Evolutionary conservation across 1,284 basidiomycete genomes (phyloP).

Genomic region (Xerocomus nothofagi): DNA sequence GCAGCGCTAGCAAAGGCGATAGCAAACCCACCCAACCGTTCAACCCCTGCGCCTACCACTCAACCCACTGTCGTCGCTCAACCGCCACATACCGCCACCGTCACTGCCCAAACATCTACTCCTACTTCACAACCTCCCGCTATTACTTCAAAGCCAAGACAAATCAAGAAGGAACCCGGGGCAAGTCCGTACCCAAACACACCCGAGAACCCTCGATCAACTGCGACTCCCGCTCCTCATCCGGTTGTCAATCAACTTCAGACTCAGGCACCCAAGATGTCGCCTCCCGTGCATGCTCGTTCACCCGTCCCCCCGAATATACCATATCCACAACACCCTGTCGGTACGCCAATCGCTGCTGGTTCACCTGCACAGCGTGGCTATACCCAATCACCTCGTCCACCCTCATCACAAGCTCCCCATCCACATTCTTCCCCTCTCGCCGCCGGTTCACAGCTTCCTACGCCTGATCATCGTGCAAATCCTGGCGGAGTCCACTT

Average conservation of each 20-base stretch:
- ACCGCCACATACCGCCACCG: conserved; percentile 14
- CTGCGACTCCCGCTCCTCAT: conserved; percentile 33
- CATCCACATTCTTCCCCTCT: conserved; percentile 34
- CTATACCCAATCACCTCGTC: conserved; percentile 37
- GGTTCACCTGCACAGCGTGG: conserved; percentile 34
- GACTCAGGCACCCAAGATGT: conserved; percentile 26
- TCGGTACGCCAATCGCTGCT: conserved; percentile 20
- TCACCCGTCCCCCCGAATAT: conserved; percentile 27
- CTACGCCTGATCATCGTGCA: conserved; percentile 31
- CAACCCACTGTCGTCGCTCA: conserved; percentile 22
- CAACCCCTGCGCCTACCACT: conserved; percentile 21
- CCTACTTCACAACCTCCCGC: conserved; percentile 22
- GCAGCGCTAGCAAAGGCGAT: conserved; percentile 22
- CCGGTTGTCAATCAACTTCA: conserved; percentile 36
- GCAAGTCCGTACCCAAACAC: conserved; percentile 30
- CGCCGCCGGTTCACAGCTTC: conserved; percentile 31
- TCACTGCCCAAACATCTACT: conserved; percentile 18
- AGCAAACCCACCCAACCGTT: conserved; percentile 27
- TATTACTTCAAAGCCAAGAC: conserved; percentile 26
- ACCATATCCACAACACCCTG: conserved; percentile 25
- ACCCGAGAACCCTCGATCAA: conserved; percentile 32
- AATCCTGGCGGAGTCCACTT: conserved; percentile 33
- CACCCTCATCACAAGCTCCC: conserved; percentile 33
- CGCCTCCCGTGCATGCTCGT: conserved; percentile 32
- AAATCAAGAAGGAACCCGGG: conserved; percentile 32